These are phyloP conservation scores for Colletotrichum cordylinicola DNA, from an alignment of 2,329 filamentous ascomycete genomes.

Conservation along the genomic window DNA sequence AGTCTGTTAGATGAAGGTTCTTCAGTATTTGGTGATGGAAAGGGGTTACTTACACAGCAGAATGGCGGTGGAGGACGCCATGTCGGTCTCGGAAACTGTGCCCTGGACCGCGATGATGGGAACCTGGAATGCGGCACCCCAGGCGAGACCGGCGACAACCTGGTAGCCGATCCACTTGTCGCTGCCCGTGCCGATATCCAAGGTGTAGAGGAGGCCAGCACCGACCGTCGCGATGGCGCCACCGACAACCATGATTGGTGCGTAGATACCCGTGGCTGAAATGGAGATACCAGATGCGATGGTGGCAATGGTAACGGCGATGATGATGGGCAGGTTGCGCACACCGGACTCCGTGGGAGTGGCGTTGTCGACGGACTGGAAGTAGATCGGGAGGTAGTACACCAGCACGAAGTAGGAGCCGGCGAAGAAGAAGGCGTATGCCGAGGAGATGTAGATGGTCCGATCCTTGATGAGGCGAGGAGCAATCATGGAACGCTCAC, in stretches of 20 bases:
- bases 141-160: conserved; percentile 53
- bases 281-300: conserved; percentile 44
- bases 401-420: conserved; percentile 50
- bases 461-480: conserved; percentile 43
- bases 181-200: conserved; percentile 41
- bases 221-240: conserved; percentile 47
- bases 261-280: conserved; percentile 45
- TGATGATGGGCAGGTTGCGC: conserved; percentile 49
- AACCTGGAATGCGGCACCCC: conserved; percentile 51
- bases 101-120: conserved; percentile 57
- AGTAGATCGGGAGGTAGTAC: conserved; percentile 55
- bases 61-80: conserved; percentile 52
- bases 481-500: conserved; percentile 51
- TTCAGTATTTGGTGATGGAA: neutral
- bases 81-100: conserved; percentile 43
- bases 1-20: neutral
- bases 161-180: conserved; percentile 60
- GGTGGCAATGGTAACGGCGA: conserved; percentile 47
- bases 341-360: conserved; percentile 46
- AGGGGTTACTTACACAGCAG: conserved; percentile 37
- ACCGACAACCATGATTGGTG: conserved; percentile 51
- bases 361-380: conserved; percentile 46
- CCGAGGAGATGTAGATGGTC: conserved; percentile 40
- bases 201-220: conserved; percentile 46
- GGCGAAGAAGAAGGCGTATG: conserved; percentile 47